Evolutionary conservation across 495 filamentous ascomycete genomes (phyloP).

Genomic region (Hyaloscypha hepaticicola): DNA sequence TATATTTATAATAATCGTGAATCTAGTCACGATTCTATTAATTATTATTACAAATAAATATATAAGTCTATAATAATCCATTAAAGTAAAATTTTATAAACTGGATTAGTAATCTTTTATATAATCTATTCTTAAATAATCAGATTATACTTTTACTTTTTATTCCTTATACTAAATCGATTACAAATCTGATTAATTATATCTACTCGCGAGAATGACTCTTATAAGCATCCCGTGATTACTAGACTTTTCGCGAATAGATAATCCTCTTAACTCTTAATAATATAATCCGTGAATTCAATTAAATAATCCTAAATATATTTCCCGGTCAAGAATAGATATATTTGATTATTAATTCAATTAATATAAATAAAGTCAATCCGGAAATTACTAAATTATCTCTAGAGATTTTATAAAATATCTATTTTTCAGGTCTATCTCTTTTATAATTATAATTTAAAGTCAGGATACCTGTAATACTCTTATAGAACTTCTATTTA

Average conservation of each 20-base stretch:
- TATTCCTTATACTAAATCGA: neutral
- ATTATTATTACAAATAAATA: too few species aligned
- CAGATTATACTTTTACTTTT: neutral
- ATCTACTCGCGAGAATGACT: neutral
- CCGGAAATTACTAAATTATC: neutral
- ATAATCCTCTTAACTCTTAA: constrained; percentile 3
- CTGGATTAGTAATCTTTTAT: neutral
- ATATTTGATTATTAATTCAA: neutral
- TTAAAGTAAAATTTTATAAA: constrained; percentile 1
- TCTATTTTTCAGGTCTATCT: constrained; percentile 1
- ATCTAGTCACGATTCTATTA: too few species aligned
- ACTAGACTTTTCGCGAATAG: neutral
- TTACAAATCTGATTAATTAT: constrained; percentile 8
- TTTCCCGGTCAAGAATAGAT: neutral
- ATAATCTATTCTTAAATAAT: neutral
- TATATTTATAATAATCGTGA: constrained; percentile 1
- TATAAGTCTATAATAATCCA: too few species aligned
- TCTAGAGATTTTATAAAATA: constrained; percentile 10
- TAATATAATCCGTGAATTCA: neutral
- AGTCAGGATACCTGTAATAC: neutral
- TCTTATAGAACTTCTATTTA: constrained; percentile 5
- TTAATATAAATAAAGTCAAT: too few species aligned
- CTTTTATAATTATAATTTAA: constrained; percentile 1
- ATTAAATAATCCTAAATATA: neutral
- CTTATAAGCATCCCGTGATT: neutral